Percentiles rank a stretch among this genome's conserved stretches.
These are phyloP conservation scores for Withania somnifera DNA, from an alignment of 305 asterid genomes.

Conservation along the genomic window DNA sequence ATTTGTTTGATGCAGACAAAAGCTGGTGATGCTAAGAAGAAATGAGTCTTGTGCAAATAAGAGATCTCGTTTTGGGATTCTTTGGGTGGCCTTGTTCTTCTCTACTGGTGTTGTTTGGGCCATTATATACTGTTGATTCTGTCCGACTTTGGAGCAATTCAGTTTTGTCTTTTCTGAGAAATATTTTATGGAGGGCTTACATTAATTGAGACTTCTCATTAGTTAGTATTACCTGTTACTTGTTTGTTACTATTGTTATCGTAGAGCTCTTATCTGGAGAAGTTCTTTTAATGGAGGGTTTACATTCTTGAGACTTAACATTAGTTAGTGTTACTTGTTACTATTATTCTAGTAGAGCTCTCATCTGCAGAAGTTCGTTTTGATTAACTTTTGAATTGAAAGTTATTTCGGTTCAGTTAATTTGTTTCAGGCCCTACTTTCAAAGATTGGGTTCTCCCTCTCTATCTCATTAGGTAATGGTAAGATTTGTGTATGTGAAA, in stretches of 20 bases:
- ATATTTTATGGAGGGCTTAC: background rate
- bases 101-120: background rate
- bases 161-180: background rate
- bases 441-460: too few species aligned
- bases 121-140: background rate
- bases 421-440: background rate
- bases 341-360: background rate
- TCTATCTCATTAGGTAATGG: too few species aligned
- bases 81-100: background rate
- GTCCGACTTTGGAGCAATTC: background rate
- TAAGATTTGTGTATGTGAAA: too few species aligned
- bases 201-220: background rate
- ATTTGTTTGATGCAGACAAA: conserved; percentile 9
- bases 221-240: background rate
- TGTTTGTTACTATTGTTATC: background rate
- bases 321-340: background rate
- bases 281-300: background rate
- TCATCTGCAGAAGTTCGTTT: background rate
- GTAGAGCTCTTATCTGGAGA: background rate
- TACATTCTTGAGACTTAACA: background rate
- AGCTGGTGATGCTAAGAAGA: conserved; percentile 22
- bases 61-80: background rate
- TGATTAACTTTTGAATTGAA: background rate
- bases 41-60: background rate
- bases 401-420: background rate